Evolutionary conservation across 2,329 filamentous ascomycete species (phyloP), one percentile per base, ranked within the genome.

Genomic region (Pseudopyrenochaeta lycopersici): DNA sequence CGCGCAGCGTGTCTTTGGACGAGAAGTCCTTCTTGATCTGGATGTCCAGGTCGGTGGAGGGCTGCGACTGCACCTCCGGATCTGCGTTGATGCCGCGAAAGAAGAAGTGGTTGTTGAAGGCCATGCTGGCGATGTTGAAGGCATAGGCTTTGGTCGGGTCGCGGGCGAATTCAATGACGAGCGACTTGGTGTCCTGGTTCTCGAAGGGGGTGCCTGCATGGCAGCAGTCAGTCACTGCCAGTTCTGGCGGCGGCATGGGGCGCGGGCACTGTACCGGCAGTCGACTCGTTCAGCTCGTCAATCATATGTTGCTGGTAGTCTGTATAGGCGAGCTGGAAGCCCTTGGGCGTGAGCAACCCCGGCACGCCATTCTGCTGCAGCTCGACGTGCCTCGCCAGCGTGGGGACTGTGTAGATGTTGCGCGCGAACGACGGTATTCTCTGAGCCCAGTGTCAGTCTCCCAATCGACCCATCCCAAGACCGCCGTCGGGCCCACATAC

Each of bases 61-160:
- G 71, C 9, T 52, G 35, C 45, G 70, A 66, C 15, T 47, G 42
- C 31, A 68, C 38, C 44, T 68, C 49, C 2, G 71, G 64, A 52
- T 66, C 64, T 17, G 64, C 62, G 57, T 68, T 70, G 46, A 88
- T 75, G 58, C 82, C 78, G 64, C 85, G 75, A 84, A 94, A 93
- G 85, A 92, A 94, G 82, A 92, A 89, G 74, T 88, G 84, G 77
- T 88, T 97, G 85, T 98, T 98, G 84, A 91, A 90, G 50, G 92
- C 91, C 90, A 96, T 96, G 67, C 91, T 96, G 76, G 95, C 95
- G 76, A 96, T 87, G 85, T 98, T 99, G 87, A 99, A 99, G 74
- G 89, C 81, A 66, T 88, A 83, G 36, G 95, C 95, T 59, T 85
- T 82, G 64, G 83, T 82, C 39, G 94, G 89, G 70, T 95, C 86